Conservation (phyloP, 2,329 filamentous ascomycete genomes). For the Phaeosphaeriaceae sp. region DNA sequence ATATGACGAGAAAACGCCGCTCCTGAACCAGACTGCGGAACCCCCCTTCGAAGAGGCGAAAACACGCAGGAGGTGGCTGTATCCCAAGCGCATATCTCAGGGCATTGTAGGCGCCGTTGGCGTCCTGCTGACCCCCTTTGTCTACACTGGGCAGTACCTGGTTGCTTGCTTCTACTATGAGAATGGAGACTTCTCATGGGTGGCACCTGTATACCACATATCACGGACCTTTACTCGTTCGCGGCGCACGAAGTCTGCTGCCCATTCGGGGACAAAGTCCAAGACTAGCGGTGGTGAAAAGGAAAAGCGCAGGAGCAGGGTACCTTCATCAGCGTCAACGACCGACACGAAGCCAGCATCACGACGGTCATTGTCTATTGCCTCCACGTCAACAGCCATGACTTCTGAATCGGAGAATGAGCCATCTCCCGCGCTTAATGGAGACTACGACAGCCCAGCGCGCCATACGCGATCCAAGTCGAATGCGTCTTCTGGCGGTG, state of each 20-base stretch:
- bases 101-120: constrained; percentile 78
- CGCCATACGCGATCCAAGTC: constrained; percentile 73
- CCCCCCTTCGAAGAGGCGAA: constrained; percentile 44
- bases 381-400: constrained; percentile 68
- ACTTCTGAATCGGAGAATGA: constrained; percentile 74
- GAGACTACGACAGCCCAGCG: constrained; percentile 47
- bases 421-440: constrained; percentile 42
- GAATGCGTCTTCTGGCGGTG: constrained; percentile 53
- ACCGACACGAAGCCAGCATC: constrained; percentile 37
- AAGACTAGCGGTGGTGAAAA: constrained; percentile 36
- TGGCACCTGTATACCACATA: constrained; percentile 74
- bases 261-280: constrained; percentile 39
- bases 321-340: constrained; percentile 29
- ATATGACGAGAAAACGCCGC: constrained; percentile 73
- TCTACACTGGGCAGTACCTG: constrained; percentile 82
- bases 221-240: constrained; percentile 56
- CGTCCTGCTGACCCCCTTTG: constrained; percentile 79
- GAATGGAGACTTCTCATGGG: constrained; percentile 79
- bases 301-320: constrained; percentile 40
- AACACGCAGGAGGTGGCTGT: constrained; percentile 53
- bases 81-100: constrained; percentile 74
- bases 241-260: constrained; percentile 40
- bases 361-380: constrained; percentile 51
- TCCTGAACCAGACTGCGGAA: constrained; percentile 57
- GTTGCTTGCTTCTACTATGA: constrained; percentile 86